Conservation (phyloP, 306 rosid genomes). For the Rubus idaeus region DNA sequence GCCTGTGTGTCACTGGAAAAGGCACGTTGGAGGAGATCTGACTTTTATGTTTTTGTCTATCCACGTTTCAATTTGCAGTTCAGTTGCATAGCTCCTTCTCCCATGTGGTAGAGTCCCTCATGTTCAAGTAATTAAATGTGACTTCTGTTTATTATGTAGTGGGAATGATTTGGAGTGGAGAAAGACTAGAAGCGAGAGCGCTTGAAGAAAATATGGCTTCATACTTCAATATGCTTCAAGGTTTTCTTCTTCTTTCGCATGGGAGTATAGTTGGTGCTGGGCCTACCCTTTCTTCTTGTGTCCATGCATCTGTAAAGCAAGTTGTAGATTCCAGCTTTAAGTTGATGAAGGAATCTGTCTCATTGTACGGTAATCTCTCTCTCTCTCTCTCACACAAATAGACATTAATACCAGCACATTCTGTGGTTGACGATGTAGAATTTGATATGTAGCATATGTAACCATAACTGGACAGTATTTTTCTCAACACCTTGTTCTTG, state of each 20-base stretch:
- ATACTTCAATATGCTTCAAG: slow-evolving; percentile 72
- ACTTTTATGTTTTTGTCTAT: not conserved
- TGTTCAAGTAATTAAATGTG: slow-evolving; percentile 12
- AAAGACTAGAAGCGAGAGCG: slow-evolving; percentile 46
- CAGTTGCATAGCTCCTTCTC: not conserved
- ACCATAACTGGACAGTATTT: not conserved
- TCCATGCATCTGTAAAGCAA: slow-evolving; percentile 63
- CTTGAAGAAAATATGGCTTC: slow-evolving; percentile 73
- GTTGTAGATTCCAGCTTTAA: slow-evolving; percentile 77
- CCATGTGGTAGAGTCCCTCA: not conserved
- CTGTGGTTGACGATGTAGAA: not conserved
- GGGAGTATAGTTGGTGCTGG: slow-evolving; percentile 77
- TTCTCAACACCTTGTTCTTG: not conserved
- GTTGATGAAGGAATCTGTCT: slow-evolving; percentile 64
- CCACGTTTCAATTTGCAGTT: not conserved
- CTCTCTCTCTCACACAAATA: not conserved
- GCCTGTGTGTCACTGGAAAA: not conserved
- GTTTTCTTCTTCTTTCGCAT: slow-evolving; percentile 80
- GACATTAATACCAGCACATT: not conserved
- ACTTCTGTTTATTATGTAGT: slow-evolving; percentile 42
- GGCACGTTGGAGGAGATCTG: not conserved
- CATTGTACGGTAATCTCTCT: slow-evolving; percentile 56
- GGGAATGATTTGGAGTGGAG: slow-evolving; percentile 95
- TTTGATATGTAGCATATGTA: not conserved
- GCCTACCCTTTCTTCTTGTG: slow-evolving; percentile 61